A percentile compares a stretch with the other conserved stretches of the same genome.
Evolutionary conservation across 129 eudicot genomes (phyloP).

Genomic region (carrot (Daucus carota)): DNA sequence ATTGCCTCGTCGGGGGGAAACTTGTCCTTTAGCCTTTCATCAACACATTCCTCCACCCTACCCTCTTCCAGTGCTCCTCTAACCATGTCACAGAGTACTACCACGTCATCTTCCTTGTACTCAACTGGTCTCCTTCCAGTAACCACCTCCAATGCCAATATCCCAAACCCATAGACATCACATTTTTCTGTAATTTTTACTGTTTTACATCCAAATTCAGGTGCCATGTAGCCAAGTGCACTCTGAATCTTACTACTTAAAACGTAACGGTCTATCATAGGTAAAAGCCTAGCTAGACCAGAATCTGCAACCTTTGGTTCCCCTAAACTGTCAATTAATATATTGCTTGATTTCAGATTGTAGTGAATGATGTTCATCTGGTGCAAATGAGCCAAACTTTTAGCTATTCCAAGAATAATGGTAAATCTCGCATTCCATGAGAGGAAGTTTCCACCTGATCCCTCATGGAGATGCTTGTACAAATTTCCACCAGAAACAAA

Average conservation of each 20-base stretch:
- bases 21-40: conserved; percentile 7
- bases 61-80: conserved; percentile 13
- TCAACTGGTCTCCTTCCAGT: conserved; percentile 13
- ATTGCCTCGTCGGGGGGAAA: conserved; percentile 7
- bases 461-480: conserved; percentile 12
- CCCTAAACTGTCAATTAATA: conserved; percentile 9
- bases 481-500: conserved; percentile 11
- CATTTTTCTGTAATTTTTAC: conserved; percentile 13
- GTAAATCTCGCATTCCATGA: conserved; percentile 12
- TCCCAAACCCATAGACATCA: conserved; percentile 11
- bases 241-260: conserved; percentile 15
- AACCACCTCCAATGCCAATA: conserved; percentile 11
- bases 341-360: conserved; percentile 13
- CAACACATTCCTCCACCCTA: conserved; percentile 13
- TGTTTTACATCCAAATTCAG: conserved; percentile 13
- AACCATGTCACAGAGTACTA: conserved; percentile 12
- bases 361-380: conserved; percentile 6
- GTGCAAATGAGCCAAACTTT: conserved; percentile 15
- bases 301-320: conserved; percentile 17
- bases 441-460: neutral
- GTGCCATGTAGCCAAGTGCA: conserved; percentile 14
- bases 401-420: conserved; percentile 13
- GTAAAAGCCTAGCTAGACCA: conserved; percentile 15
- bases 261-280: conserved; percentile 12
- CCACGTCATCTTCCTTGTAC: conserved; percentile 15